Evolutionary conservation across 495 filamentous ascomycete genomes (phyloP).

Genomic region (Neurospora cerealis): DNA sequence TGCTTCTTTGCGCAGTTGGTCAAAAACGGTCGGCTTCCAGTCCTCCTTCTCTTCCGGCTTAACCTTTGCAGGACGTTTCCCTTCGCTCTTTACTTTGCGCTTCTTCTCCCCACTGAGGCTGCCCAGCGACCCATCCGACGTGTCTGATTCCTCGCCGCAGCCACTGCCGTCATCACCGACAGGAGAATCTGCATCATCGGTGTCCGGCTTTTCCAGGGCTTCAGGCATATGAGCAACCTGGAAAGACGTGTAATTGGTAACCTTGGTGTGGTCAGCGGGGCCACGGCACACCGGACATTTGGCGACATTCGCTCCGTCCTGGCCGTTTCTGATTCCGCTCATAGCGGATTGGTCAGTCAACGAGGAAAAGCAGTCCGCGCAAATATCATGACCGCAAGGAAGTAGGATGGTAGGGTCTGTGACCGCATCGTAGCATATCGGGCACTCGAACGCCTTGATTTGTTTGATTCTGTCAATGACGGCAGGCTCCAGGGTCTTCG

Average conservation of each 20-base stretch:
- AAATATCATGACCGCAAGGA: constrained; percentile 79
- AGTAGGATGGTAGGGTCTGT: constrained; percentile 69
- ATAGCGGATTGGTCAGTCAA: constrained; percentile 49
- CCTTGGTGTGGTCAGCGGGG: constrained; percentile 49
- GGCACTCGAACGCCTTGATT: constrained; percentile 53
- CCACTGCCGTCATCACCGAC: constrained; percentile 32
- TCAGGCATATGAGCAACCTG: constrained; percentile 61
- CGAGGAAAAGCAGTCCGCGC: constrained; percentile 66
- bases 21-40: constrained; percentile 10
- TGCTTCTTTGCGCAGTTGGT: constrained; percentile 39
- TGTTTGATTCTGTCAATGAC: constrained; percentile 62
- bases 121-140: constrained; percentile 19
- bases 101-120: constrained; percentile 34
- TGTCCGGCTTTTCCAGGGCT: constrained; percentile 9
- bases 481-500: constrained; percentile 46
- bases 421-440: constrained; percentile 70
- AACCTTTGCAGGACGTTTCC: constrained; percentile 7
- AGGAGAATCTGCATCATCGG: constrained; percentile 26
- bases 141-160: constrained; percentile 8
- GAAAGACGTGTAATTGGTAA: constrained; percentile 69
- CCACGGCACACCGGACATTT: constrained; percentile 74
- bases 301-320: constrained; percentile 41
- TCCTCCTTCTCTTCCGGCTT: constrained; percentile 6
- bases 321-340: constrained; percentile 43
- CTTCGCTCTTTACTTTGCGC: constrained; percentile 16